Percentiles rank a stretch among this genome's conserved stretches.
Evolutionary conservation across 2,329 filamentous ascomycete genomes (phyloP).

Genomic region (Colletotrichum filicis): DNA sequence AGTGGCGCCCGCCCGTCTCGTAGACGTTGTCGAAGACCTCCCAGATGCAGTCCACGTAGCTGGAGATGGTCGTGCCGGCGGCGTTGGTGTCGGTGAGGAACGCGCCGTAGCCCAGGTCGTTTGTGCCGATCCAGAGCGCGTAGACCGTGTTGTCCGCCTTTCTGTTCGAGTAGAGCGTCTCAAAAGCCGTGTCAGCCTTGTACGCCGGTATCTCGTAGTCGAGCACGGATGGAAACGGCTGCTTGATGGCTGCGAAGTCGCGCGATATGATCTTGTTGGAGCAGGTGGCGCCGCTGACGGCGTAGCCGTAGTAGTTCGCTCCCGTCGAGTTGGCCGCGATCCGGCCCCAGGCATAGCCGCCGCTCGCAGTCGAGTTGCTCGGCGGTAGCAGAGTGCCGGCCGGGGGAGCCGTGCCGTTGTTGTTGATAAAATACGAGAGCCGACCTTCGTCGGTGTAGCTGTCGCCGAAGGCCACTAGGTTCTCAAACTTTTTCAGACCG

Average conservation of each 20-base stretch:
- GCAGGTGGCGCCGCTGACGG: conserved; percentile 78
- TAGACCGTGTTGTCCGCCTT: conserved; percentile 74
- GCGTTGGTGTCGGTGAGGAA: conserved; percentile 75
- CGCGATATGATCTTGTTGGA: conserved; percentile 75
- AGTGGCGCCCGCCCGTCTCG: conserved; percentile 72
- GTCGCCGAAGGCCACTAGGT: conserved; percentile 77
- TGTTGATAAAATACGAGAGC: conserved; percentile 68
- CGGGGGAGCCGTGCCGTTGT: conserved; percentile 71
- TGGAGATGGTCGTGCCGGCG: conserved; percentile 66
- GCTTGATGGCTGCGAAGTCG: conserved; percentile 59
- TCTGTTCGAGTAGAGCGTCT: conserved; percentile 55
- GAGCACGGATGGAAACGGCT: conserved; percentile 69
- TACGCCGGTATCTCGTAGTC: conserved; percentile 71
- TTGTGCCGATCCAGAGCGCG: conserved; percentile 83
- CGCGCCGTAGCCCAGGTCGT: conserved; percentile 75
- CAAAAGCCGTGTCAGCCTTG: conserved; percentile 57
- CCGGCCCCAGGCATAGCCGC: conserved; percentile 76
- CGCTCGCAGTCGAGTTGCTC: conserved; percentile 66
- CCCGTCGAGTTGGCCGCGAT: conserved; percentile 71
- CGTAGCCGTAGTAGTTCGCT: conserved; percentile 73
- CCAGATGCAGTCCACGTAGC: conserved; percentile 78
- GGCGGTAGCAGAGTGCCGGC: conserved; percentile 61
- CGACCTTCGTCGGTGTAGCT: conserved; percentile 82
- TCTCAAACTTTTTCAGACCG: conserved; percentile 62
- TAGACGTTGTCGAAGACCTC: conserved; percentile 72